phyloP scores from a whole-genome alignment of 1,284 basidiomycete species.

The Fomitopsis betulina region DNA sequence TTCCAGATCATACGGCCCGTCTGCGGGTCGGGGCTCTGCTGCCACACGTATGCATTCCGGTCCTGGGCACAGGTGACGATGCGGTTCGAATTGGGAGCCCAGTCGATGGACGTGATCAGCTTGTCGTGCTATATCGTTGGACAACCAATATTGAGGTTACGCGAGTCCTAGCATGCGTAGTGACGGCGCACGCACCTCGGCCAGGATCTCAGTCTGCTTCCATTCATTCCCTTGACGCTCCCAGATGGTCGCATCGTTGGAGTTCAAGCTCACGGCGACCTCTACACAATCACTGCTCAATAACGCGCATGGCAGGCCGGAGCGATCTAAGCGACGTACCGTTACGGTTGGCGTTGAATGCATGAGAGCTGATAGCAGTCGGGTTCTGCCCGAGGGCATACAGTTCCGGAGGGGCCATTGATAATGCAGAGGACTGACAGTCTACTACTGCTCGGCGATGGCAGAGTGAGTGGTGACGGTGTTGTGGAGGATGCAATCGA shows the following conservation, averaged over 20 bases:
- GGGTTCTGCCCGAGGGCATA: slow-evolving; percentile 64
- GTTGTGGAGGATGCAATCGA: background rate
- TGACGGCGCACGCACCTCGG: slow-evolving; percentile 61
- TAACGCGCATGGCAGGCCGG: background rate
- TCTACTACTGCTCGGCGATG: slow-evolving; percentile 57
- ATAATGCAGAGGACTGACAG: slow-evolving; percentile 71
- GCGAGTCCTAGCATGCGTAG: background rate
- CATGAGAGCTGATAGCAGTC: slow-evolving; percentile 84
- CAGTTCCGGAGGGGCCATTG: slow-evolving; percentile 75
- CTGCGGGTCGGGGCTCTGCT: slow-evolving; percentile 68
- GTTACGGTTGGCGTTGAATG: slow-evolving; percentile 87
- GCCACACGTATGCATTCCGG: slow-evolving; percentile 99
- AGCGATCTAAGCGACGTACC: slow-evolving; percentile 47
- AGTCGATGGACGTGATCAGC: slow-evolving; percentile 96
- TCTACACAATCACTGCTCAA: slow-evolving; percentile 44
- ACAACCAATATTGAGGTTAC: background rate
- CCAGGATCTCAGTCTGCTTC: slow-evolving; percentile 75
- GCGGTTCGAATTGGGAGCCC: slow-evolving; percentile 94
- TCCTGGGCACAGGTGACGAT: slow-evolving; percentile 99
- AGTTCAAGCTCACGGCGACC: slow-evolving; percentile 90
- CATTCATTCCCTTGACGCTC: slow-evolving; percentile 65
- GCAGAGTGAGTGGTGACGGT: background rate
- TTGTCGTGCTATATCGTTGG: slow-evolving; percentile 83
- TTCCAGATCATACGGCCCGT: slow-evolving; percentile 81
- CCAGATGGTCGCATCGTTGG: slow-evolving; percentile 86